Percentiles rank a stretch among this genome's conserved stretches.
These are phyloP conservation scores for Vigna unguiculata DNA, from an alignment of 306 rosid species.

Conservation along the genomic window DNA sequence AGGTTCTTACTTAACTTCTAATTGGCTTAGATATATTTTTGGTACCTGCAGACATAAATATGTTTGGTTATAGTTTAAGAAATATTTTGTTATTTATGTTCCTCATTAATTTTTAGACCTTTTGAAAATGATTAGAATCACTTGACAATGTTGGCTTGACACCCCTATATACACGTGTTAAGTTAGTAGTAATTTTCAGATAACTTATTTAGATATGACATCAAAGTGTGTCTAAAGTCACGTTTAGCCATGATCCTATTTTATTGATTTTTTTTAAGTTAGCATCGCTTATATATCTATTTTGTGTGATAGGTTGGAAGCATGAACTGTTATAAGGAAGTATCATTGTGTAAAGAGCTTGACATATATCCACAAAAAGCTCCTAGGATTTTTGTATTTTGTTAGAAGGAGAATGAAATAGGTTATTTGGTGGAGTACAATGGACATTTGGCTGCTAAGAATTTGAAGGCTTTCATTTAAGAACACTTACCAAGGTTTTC, in stretches of 20 bases:
- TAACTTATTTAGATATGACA: too few relatives aligned
- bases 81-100: not conserved
- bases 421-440: slow-evolving; percentile 75
- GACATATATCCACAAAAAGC: slow-evolving; percentile 63
- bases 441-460: slow-evolving; percentile 68
- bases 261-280: slow-evolving; percentile 10
- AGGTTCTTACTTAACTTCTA: slow-evolving; percentile 52
- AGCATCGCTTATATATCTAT: slow-evolving; percentile 45
- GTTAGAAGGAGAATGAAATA: slow-evolving; percentile 64
- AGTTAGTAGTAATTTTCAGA: not conserved
- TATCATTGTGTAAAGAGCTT: slow-evolving; percentile 74
- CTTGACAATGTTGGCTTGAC: not conserved
- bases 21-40: not conserved
- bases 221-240: not conserved
- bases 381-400: slow-evolving; percentile 78
- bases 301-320: slow-evolving; percentile 72
- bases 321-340: slow-evolving; percentile 75
- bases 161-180: not conserved
- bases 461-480: slow-evolving; percentile 75
- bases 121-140: too few relatives aligned
- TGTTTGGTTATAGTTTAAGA: not conserved
- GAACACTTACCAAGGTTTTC: slow-evolving; percentile 76
- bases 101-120: not conserved
- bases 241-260: not conserved
- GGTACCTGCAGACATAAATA: not conserved